These are phyloP conservation scores for Farysia itapuensis DNA, from an alignment of 1,284 basidiomycete genomes.

Conservation along the genomic window DNA sequence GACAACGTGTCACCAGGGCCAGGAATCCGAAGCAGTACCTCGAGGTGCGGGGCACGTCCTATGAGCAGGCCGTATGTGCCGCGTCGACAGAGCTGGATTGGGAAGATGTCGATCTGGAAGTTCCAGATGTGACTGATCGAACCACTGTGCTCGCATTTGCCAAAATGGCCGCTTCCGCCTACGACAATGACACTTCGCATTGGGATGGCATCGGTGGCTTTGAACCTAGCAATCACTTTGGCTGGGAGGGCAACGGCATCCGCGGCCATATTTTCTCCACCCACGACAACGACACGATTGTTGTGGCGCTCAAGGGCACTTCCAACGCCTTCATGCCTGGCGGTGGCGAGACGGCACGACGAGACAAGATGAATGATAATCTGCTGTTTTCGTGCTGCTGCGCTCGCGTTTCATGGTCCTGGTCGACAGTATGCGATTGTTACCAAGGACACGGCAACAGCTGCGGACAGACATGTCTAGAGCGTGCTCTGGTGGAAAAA, in stretches of 20 bases:
- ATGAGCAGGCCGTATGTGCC: conserved; percentile 28
- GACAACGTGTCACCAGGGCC: conserved; percentile 31
- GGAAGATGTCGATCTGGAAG: conserved; percentile 64
- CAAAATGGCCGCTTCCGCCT: conserved; percentile 93
- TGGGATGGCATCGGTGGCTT: conserved; percentile 53
- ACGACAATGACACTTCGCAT: conserved; percentile 60
- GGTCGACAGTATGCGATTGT: conserved; percentile 93
- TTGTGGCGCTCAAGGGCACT: conserved; percentile 92
- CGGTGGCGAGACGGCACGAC: conserved; percentile 80
- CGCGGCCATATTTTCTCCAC: conserved; percentile 75
- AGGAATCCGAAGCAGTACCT: conserved; percentile 24
- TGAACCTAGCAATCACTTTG: conserved; percentile 71
- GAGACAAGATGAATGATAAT: conserved; percentile 94
- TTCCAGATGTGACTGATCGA: conserved; percentile 72
- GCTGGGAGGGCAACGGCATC: conserved; percentile 89
- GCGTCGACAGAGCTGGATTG: conserved; percentile 53
- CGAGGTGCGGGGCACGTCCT: conserved; percentile 28
- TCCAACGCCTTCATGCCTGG: conserved; percentile 76
- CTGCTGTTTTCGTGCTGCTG: conserved; percentile 98
- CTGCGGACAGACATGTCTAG: conserved; percentile 81
- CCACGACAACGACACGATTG: conserved; percentile 72
- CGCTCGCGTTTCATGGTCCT: conserved; percentile 88
- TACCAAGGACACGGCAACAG: conserved; percentile 63
- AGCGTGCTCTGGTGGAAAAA: conserved; percentile 76
- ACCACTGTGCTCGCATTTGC: conserved; percentile 79